Evolutionary conservation across 75 land plant species (phyloP).

Genomic region (Picea glauca): DNA sequence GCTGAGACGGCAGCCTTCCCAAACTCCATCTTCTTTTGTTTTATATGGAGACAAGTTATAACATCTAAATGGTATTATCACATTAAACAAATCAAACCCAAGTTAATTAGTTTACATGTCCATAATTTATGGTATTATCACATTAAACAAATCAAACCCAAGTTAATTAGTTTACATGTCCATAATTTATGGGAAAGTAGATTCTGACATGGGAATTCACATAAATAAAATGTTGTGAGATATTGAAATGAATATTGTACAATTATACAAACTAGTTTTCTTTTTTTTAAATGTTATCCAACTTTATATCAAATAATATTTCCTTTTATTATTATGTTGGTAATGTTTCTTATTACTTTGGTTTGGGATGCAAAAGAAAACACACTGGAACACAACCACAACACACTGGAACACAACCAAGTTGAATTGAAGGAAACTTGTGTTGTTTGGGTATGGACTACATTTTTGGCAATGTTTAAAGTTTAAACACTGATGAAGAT

Average conservation of each 20-base stretch:
- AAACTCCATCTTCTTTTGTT: too few species aligned
- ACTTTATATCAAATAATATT: not conserved
- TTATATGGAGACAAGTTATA: not conserved
- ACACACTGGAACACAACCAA: not conserved
- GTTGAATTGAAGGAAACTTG: not conserved
- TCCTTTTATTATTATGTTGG: not conserved
- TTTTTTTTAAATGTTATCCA: not conserved
- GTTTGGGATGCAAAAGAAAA: not conserved
- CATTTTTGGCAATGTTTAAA: too few species aligned
- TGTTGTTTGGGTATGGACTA: not conserved
- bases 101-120: not conserved
- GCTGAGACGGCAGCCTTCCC: too few species aligned
- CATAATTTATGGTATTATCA: not conserved
- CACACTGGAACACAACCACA: not conserved
- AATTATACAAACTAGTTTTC: not conserved
- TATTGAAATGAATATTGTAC: not conserved
- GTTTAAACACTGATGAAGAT: not conserved
- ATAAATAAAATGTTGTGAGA: not conserved
- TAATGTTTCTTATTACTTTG: conserved; percentile 1
- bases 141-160: not conserved
- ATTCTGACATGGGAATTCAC: not conserved
- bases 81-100: not conserved
- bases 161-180: not conserved
- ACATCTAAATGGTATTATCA: not conserved
- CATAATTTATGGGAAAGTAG: not conserved